Base-by-base conservation (phyloP, 768 basidiomycete genomes). In the Mycena filopes region DNA sequence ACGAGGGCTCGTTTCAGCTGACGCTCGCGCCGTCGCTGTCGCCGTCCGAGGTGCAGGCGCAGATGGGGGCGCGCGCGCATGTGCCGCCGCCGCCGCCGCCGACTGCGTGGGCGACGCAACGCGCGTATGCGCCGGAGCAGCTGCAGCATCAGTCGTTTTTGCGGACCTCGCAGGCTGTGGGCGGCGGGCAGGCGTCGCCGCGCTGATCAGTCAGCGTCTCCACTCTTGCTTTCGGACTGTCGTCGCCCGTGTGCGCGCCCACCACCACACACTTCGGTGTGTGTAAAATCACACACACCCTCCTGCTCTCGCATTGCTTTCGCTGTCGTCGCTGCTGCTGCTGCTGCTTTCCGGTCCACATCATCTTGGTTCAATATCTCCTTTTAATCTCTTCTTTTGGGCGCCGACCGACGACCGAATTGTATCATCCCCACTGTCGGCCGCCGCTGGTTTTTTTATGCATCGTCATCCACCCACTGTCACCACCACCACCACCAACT, bases 1-100 rank as follows among this genome's bases (percentile, higher is more conserved):
- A 89, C 68, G 86, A 88, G 68, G 78, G 87, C 0, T 86, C 88
- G n/a, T 89, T 89, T 72, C 88, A 89, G 71, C 78, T 88, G 15
- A 78, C 79, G 72, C 76, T 81, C 65, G 72, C 77, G 16, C 73
- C 56, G 42, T 57, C 46, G 57, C 60, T 68, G 38, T 68, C 65
- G 66, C 51, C 71, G 41, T 67, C 67, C 60, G 71, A 68, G 59
- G 62, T 70, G 21, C 60, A 71, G 41, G 65, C 72, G 46, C 73
- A 72, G 62, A 66, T 63, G 31, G 68, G 65, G n/a, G 36, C 50
- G 36, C 50, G 38, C 33, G 26, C 26, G 54, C 60, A 63, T 31
- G 54, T 47, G 42, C 53, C 21, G 38, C 67, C 48, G 18, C 54
- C 69, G 12, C 71, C 71, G 10, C 68, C 72, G 29, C 68, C 74